phyloP scores from a whole-genome alignment of 208 protist genomes.

The Angomonas deanei region DNA sequence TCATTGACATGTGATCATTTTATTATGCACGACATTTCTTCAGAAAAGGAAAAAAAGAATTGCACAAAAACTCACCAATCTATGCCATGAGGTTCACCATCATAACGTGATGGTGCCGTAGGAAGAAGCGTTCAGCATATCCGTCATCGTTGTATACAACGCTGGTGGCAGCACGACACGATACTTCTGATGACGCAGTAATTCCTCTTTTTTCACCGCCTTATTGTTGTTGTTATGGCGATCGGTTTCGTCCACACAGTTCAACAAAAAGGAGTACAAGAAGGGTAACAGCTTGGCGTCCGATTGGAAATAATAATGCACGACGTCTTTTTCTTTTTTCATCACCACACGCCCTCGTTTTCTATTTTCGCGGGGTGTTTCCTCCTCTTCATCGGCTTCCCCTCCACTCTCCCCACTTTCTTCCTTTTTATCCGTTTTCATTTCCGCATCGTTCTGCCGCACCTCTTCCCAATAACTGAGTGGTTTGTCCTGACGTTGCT shows the following conservation, averaged over 20 bases:
- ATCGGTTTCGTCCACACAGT: slow-evolving; percentile 50
- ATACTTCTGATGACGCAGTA: background rate
- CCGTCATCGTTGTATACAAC: slow-evolving; percentile 48
- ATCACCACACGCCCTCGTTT: background rate
- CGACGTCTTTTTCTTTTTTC: background rate
- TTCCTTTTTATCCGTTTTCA: background rate
- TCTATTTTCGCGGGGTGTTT: background rate
- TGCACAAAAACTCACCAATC: too few species aligned
- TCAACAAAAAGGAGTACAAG: slow-evolving; percentile 63
- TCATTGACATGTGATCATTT: too few species aligned
- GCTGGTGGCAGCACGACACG: slow-evolving; percentile 23
- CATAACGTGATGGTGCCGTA: slow-evolving; percentile 54
- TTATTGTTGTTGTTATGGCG: slow-evolving; percentile 21
- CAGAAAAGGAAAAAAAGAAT: too few species aligned
- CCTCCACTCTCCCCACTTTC: background rate
- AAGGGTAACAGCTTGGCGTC: slow-evolving; percentile 47
- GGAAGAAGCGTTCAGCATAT: slow-evolving; percentile 29
- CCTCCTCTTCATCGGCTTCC: background rate
- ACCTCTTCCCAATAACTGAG: background rate
- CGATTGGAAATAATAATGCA: slow-evolving; percentile 18
- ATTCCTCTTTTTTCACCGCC: background rate
- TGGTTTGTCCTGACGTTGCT: background rate
- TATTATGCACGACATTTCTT: too few species aligned
- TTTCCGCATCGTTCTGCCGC: background rate
- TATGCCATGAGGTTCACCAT: too few species aligned